phyloP scores from a whole-genome alignment of 495 filamentous ascomycete species.

The Penicillium nucicola region DNA sequence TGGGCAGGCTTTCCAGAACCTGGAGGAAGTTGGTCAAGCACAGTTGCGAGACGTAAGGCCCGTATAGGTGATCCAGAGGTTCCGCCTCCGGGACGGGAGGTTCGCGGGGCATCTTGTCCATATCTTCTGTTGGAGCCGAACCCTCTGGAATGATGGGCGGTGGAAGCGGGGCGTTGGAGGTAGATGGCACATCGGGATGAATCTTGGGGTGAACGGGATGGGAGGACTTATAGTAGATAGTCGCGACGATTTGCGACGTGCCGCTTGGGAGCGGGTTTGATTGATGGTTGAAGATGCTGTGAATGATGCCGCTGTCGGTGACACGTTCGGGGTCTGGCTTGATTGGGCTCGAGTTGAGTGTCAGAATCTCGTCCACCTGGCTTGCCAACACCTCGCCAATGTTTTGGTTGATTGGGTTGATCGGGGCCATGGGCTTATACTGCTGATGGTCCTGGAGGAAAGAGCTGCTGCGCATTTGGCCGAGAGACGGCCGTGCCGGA shows the following conservation, averaged over 20 bases:
- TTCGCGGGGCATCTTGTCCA: conserved; percentile 69
- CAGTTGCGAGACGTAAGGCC: conserved; percentile 70
- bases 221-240: conserved; percentile 46
- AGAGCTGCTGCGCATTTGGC: conserved; percentile 61
- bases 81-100: conserved; percentile 62
- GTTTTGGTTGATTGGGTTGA: conserved; percentile 31
- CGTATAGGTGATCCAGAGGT: conserved; percentile 73
- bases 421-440: conserved; percentile 57
- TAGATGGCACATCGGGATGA: conserved; percentile 36
- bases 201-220: conserved; percentile 42
- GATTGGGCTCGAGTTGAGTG: conserved; percentile 38
- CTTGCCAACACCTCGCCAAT: conserved; percentile 42
- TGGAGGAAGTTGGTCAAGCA: conserved; percentile 81
- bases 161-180: conserved; percentile 32
- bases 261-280: conserved; percentile 34
- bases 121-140: conserved; percentile 62
- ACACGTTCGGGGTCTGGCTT: conserved; percentile 42
- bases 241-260: conserved; percentile 42
- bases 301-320: conserved; percentile 42
- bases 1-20: conserved; percentile 66
- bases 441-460: conserved; percentile 73
- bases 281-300: conserved; percentile 43
- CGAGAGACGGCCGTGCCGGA: conserved; percentile 39
- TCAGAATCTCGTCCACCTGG: conserved; percentile 20
- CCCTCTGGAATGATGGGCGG: conserved; percentile 41